Evolutionary conservation across 2,329 filamentous ascomycete species (phyloP).

Genomic region (Cadophora gregata): DNA sequence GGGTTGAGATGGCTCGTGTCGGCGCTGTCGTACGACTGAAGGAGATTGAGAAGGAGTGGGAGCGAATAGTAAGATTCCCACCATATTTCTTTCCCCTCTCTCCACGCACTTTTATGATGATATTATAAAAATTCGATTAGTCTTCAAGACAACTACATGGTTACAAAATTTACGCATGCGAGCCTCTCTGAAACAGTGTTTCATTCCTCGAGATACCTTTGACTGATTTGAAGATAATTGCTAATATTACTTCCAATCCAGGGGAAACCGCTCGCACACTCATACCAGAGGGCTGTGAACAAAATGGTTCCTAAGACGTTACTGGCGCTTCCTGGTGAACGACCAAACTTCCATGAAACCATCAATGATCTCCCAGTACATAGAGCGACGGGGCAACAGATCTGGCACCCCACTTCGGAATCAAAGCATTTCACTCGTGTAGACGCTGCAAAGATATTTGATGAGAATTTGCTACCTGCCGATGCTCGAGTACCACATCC

Average conservation of each 20-base stretch:
- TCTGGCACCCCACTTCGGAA: slow-evolving; percentile 69
- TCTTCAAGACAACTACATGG: slow-evolving; percentile 97
- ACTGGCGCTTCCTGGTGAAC: neutral
- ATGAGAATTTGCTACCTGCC: slow-evolving; percentile 62
- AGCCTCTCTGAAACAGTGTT: slow-evolving; percentile 69
- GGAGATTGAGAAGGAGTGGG: slow-evolving; percentile 71
- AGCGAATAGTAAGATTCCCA: slow-evolving; percentile 61
- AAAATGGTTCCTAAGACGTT: slow-evolving; percentile 76
- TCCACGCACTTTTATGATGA: slow-evolving; percentile 61
- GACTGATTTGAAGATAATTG: slow-evolving; percentile 22
- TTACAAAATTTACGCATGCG: slow-evolving; percentile 80
- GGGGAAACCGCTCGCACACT: slow-evolving; percentile 77
- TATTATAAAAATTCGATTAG: slow-evolving; percentile 88
- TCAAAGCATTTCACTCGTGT: slow-evolving; percentile 67
- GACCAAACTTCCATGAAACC: slow-evolving; percentile 55
- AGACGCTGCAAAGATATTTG: slow-evolving; percentile 70
- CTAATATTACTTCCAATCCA: slow-evolving; percentile 47
- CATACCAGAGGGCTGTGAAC: slow-evolving; percentile 78
- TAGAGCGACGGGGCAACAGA: slow-evolving; percentile 64
- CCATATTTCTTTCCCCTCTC: slow-evolving; percentile 34
- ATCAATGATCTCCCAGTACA: slow-evolving; percentile 72
- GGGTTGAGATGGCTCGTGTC: slow-evolving; percentile 72
- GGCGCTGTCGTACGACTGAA: slow-evolving; percentile 73
- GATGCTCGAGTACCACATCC: slow-evolving; percentile 67
- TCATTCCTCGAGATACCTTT: slow-evolving; percentile 15